Evolutionary conservation across 2,329 filamentous ascomycete species (phyloP), one percentile per base, ranked within the genome.

Genomic region (Talaromyces piceae): DNA sequence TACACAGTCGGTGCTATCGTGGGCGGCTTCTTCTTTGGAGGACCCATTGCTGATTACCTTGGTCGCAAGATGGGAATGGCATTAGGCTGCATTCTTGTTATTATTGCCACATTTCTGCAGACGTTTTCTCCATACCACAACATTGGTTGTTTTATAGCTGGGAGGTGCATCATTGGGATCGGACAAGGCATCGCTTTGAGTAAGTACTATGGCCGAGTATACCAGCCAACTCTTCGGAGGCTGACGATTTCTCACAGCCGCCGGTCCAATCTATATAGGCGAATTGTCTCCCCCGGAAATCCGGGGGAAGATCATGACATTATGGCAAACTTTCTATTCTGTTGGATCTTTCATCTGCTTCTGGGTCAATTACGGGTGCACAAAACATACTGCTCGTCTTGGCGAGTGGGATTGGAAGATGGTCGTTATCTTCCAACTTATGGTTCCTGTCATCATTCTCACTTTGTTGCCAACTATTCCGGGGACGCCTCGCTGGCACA

Each of bases 371-470:
- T 87, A 78, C 58, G 83, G 77, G 13, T 81, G 80, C 63, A 75
- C 75, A 30, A 73, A 80, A 60, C 70, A 85, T 65, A 70, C 72
- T 41, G 58, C 69, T 39, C 70, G 58, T 39, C 76, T 87, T 4
- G 84, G 84, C 33, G 73, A 88, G 58, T 87, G 84, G 84, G 83
- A 87, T 66, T 87, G 84, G 84, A 80, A 78, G 59, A 79, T 86
- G 72, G 81, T 87, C 12, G 79, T 87, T 56, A 81, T 88, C 55
- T 87, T 87, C 73, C 84, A 88, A 68, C 73, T 86, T 45, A 66
- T 88, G n/a, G 76, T 86, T 22, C 84, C 84, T 1, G 57, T 77
- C 47, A 59, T 86, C 53, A 83, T 88, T 64, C 69, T 86, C 20
- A 57, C 67, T 3, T 74, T 83, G 30, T 71, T 87, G 12, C 83